Evolutionary conservation across 78 protist species (phyloP).

Genomic region (Speleostelium caveatum): DNA sequence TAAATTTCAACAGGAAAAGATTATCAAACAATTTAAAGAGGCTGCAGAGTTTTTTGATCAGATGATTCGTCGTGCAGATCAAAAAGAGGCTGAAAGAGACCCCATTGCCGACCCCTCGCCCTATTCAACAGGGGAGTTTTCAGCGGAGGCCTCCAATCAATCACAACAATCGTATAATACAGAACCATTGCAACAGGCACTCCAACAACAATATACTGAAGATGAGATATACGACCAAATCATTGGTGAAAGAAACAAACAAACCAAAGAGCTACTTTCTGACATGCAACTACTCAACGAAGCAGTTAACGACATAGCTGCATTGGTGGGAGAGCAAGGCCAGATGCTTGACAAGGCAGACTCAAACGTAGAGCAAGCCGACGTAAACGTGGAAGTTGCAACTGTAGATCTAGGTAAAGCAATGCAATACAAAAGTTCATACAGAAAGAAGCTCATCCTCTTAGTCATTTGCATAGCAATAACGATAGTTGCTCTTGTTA

Average conservation of each 20-base stretch:
- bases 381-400: constrained; percentile 28
- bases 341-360: constrained; percentile 13
- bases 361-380: constrained; percentile 23
- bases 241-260: constrained; percentile 47
- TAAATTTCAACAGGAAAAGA: constrained; percentile 65
- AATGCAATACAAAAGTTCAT: constrained; percentile 30
- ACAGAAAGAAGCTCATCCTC: constrained; percentile 47
- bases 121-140: background rate
- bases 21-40: constrained; percentile 45
- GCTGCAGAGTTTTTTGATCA: constrained; percentile 21
- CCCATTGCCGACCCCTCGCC: constrained; percentile 23
- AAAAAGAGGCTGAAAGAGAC: constrained; percentile 17
- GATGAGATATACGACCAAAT: constrained; percentile 32
- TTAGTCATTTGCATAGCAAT: constrained; percentile 28
- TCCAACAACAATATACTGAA: constrained; percentile 1
- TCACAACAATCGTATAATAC: background rate
- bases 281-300: constrained; percentile 23
- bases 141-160: background rate
- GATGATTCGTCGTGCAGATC: background rate
- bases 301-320: constrained; percentile 18
- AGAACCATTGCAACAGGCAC: background rate
- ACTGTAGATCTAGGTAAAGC: constrained; percentile 37
- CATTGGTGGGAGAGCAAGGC: constrained; percentile 53
- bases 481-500: constrained; percentile 13
- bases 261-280: constrained; percentile 24